Base-by-base conservation (phyloP, 2,329 filamentous ascomycete species). In the Paraphaeosphaeria sporulosa region DNA sequence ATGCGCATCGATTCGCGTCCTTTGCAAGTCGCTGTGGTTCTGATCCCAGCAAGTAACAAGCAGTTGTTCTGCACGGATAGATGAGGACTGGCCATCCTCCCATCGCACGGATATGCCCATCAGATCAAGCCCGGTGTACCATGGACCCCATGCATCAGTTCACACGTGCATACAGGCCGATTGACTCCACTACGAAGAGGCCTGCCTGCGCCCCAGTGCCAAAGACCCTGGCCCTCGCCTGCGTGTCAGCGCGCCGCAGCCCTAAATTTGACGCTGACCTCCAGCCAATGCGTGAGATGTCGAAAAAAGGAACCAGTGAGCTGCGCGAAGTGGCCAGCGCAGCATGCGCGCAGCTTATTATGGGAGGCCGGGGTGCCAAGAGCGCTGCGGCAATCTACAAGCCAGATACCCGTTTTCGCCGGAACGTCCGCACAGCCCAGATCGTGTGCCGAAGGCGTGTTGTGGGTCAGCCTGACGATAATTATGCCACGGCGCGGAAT, bases 401-500 rank as follows among this genome's bases (percentile, higher is more conserved):
- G 52, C 17, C 44, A 55, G 42, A 55, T 57, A 56, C 58, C 65
- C 49, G 27, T 54, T 25, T 38, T 51, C 43, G 50, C 49, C 42
- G 42, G 40, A 40, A 32, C 48, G 30, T 23, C 30, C 40, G 47
- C 53, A 59, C 56, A 57, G 58, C 65, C 64, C 60, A 62, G 55
- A 38, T 62, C 40, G 36, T 48, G 25, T 48, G 43, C 57, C 56
- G 55, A 44, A 49, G 55, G 59, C 63, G 49, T 43, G 55, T 51
- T 46, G 40, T 48, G 47, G 54, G 65, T 67, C 61, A 68, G 66
- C 66, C 68, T 69, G 68, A 67, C 64, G 46, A 64, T 59, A 68
- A 68, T 55, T 64, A 67, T 60, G 53, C 36, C 57, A 21, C 48
- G 49, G 51, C 32, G 42, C 36, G 38, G 40, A 57, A 42, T 8